Conservation (phyloP, 257 asterid genomes). For the Nicotiana tomentosiformis region DNA sequence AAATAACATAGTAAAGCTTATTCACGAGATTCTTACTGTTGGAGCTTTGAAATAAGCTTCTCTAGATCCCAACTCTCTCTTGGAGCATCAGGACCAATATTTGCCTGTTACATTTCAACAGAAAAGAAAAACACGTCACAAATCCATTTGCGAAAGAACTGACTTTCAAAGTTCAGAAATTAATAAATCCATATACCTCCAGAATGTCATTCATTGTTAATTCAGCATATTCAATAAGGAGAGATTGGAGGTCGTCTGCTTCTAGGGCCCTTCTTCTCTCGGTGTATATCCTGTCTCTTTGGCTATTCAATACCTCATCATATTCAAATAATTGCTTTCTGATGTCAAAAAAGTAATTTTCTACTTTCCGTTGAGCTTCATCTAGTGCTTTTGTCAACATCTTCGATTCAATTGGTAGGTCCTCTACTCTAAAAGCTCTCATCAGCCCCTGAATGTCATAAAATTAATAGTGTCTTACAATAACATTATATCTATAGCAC, state of each 20-base stretch:
- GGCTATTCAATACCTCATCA: conserved; percentile 97
- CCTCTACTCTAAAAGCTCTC: conserved; percentile 99
- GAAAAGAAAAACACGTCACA: not conserved
- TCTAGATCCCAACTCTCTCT: conserved; percentile 91
- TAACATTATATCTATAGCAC: not conserved
- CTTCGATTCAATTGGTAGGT: conserved; percentile 96
- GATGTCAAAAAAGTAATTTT: conserved; percentile 94
- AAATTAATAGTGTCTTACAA: conserved; percentile 17
- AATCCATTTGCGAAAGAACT: not conserved
- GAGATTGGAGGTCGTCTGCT: conserved; percentile 82
- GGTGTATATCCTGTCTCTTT: conserved; percentile 90
- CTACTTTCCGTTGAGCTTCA: conserved; percentile 99
- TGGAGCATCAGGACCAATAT: conserved; percentile 76
- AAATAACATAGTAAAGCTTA: not conserved
- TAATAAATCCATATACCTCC: conserved; percentile 44
- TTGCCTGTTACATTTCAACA: conserved; percentile 53
- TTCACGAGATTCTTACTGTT: conserved; percentile 52
- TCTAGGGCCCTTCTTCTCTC: conserved; percentile 95
- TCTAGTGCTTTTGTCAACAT: conserved; percentile 96
- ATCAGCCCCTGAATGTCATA: conserved; percentile 69
- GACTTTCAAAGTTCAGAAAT: not conserved
- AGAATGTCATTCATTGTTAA: conserved; percentile 95
- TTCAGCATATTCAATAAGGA: conserved; percentile 92
- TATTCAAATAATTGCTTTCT: conserved; percentile 91
- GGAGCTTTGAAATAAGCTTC: conserved; percentile 82